Evolutionary conservation across 805 yeast genomes (phyloP).

Genomic region (Metschnikowia arizonensis): DNA sequence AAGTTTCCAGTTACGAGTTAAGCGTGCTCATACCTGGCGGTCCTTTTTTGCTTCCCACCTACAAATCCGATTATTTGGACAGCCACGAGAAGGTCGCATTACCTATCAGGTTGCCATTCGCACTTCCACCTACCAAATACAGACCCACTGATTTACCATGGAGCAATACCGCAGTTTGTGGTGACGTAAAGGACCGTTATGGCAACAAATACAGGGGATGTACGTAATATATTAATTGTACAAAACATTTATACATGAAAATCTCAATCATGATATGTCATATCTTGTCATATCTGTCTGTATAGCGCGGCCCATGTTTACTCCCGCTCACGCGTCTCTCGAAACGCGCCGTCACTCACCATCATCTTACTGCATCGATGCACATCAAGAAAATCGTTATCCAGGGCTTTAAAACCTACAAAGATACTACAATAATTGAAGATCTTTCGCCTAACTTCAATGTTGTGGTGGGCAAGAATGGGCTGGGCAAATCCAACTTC

Average conservation of each 20-base stretch:
- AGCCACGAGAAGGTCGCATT: conserved; percentile 10
- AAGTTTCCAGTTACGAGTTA: conserved; percentile 37
- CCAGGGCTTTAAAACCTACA: conserved; percentile 92
- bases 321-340: conserved; percentile 1
- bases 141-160: conserved; percentile 44
- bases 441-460: conserved; percentile 76
- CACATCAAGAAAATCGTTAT: conserved; percentile 56
- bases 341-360: conserved; percentile 1
- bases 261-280: no score
- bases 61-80: conserved; percentile 31
- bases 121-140: conserved; percentile 47
- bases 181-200: conserved; percentile 10
- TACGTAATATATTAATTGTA: background rate
- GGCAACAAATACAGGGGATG: conserved; percentile 8
- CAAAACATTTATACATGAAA: no score
- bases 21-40: conserved; percentile 30
- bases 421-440: conserved; percentile 74
- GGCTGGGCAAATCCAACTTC: conserved; percentile 95
- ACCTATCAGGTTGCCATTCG: conserved; percentile 52
- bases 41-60: conserved; percentile 40
- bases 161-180: conserved; percentile 26
- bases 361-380: conserved; percentile 21
- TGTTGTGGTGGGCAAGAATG: conserved; percentile 84
- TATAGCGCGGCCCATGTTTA: conserved; percentile 1
- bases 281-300: no score